phyloP scores from a whole-genome alignment of 129 eudicot species.

The Tagetes patula region DNA sequence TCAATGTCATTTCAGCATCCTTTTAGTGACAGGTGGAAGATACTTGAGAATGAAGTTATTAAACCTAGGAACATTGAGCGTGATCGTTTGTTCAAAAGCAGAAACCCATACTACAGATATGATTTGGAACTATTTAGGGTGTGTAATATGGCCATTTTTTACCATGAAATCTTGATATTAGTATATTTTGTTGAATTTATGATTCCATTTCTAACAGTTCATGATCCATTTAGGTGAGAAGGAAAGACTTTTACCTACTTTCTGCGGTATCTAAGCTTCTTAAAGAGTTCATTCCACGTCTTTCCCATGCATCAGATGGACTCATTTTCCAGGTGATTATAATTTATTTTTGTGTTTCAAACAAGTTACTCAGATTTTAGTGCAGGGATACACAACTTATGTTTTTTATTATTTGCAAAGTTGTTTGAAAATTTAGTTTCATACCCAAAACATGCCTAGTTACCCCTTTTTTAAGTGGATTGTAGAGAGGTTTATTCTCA shows the following conservation, averaged over 20 bases:
- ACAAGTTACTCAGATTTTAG: background rate
- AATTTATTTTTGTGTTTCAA: background rate
- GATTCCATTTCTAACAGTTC: background rate
- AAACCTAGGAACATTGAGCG: conserved; percentile 65
- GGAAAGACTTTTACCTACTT: conserved; percentile 69
- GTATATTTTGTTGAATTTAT: background rate
- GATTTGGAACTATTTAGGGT: conserved; percentile 69
- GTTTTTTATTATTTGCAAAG: background rate
- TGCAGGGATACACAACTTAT: background rate
- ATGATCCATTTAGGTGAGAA: conserved; percentile 47
- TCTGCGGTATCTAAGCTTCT: conserved; percentile 61
- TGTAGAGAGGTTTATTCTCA: background rate
- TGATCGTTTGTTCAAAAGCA: conserved; percentile 40
- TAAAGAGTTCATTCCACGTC: conserved; percentile 63
- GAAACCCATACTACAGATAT: conserved; percentile 58
- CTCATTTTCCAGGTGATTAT: conserved; percentile 63
- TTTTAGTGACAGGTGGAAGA: conserved; percentile 64
- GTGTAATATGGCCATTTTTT: conserved; percentile 3
- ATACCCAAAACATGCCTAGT: background rate
- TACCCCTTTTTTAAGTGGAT: background rate
- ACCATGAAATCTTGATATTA: background rate
- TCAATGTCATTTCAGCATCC: conserved; percentile 51
- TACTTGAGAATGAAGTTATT: conserved; percentile 72
- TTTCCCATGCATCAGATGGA: conserved; percentile 72
- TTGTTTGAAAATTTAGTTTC: background rate